A percentile compares a stretch with the other conserved stretches of the same genome.
phyloP scores from a whole-genome alignment of 805 yeast species.

The Debaryomyces hansenii region DNA sequence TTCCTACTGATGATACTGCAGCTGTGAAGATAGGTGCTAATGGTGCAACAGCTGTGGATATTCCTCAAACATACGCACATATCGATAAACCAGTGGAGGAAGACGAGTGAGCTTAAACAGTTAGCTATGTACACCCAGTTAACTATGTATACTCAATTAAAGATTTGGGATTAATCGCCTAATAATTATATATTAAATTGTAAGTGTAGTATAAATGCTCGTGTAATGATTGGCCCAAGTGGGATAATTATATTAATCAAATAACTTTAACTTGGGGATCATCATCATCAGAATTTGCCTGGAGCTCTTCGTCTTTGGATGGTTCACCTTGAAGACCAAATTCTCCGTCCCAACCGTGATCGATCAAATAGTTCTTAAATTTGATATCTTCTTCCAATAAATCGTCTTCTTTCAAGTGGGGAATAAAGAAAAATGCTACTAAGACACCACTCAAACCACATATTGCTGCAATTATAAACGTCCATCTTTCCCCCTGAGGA shows the following conservation, averaged over 20 bases:
- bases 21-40: slow-evolving; percentile 7
- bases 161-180: too few species aligned
- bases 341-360: slow-evolving; percentile 58
- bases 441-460: slow-evolving; percentile 67
- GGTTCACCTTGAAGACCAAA: slow-evolving; percentile 35
- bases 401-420: slow-evolving; percentile 71
- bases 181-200: too few species aligned
- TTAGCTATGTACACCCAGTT: not conserved
- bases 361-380: slow-evolving; percentile 59
- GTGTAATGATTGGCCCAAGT: too few species aligned
- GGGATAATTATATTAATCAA: too few species aligned
- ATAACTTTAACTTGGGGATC: too few species aligned
- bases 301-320: slow-evolving; percentile 8
- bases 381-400: slow-evolving; percentile 60
- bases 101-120: not conserved
- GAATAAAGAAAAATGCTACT: slow-evolving; percentile 60
- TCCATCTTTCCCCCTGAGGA: slow-evolving; percentile 59
- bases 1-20: slow-evolving; percentile 10
- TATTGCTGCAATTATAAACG: slow-evolving; percentile 76
- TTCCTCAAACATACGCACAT: slow-evolving; percentile 12
- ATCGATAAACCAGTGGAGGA: slow-evolving; percentile 7
- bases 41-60: slow-evolving; percentile 7
- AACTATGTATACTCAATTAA: not conserved
- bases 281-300: not conserved
- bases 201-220: too few species aligned